Evolutionary conservation across 2,329 filamentous ascomycete genomes (phyloP).

Genomic region (Arthrobotrys sinensis): DNA sequence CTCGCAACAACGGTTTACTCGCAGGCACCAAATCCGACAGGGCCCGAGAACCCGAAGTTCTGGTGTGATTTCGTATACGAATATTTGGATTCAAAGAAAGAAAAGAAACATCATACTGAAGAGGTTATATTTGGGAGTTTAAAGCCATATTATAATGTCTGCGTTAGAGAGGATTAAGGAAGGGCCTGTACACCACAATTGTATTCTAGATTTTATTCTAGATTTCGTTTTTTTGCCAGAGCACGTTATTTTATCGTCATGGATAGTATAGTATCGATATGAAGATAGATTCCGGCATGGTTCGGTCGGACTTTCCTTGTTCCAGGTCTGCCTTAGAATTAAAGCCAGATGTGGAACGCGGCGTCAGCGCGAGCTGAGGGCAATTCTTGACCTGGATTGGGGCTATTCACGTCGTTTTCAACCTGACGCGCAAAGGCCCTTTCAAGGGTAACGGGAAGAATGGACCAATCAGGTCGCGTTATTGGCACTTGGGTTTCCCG

Average conservation of each 20-base stretch:
- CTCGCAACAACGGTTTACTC: constrained; percentile 14
- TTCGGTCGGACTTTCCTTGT: constrained; percentile 3
- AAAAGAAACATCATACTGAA: constrained; percentile 9
- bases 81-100: constrained; percentile 10
- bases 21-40: constrained; percentile 17
- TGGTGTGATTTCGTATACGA: constrained; percentile 32
- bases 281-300: neutral
- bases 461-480: constrained; percentile 49
- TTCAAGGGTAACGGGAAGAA: constrained; percentile 22
- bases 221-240: neutral
- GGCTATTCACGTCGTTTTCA: constrained; percentile 16
- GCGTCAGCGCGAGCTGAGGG: constrained; percentile 47
- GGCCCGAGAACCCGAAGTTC: constrained; percentile 8
- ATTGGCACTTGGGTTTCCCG: constrained; percentile 44
- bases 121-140: constrained; percentile 14
- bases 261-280: neutral
- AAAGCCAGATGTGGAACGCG: constrained; percentile 15
- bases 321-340: constrained; percentile 25
- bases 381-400: constrained; percentile 35
- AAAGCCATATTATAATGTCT: neutral
- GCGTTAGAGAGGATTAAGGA: neutral
- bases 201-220: neutral
- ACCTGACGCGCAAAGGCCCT: constrained; percentile 23
- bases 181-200: neutral
- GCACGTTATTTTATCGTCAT: neutral